phyloP scores from a whole-genome alignment of 1,284 basidiomycete species.

The Meripilus lineatus region DNA sequence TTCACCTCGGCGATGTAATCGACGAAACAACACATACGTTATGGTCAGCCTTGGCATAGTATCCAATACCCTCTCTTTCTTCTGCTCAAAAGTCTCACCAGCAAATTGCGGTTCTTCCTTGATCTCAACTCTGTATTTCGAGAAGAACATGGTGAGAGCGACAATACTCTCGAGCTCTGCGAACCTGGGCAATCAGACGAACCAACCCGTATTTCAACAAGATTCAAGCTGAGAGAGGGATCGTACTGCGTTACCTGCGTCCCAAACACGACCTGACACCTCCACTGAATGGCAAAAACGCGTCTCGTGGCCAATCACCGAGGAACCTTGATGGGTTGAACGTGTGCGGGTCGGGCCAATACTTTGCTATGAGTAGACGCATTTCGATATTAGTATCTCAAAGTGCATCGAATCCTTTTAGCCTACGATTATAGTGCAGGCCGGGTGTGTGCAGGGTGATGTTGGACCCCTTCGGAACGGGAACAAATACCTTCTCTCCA shows the following conservation, averaged over 20 bases:
- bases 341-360: slow-evolving; percentile 35
- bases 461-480: slow-evolving; percentile 41
- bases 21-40: slow-evolving; percentile 18
- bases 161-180: slow-evolving; percentile 23
- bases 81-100: slow-evolving; percentile 26
- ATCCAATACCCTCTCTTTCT: slow-evolving; percentile 22
- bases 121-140: slow-evolving; percentile 19
- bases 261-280: slow-evolving; percentile 37
- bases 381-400: too few species aligned
- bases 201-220: too few species aligned
- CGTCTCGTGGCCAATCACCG: slow-evolving; percentile 33
- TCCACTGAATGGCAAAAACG: slow-evolving; percentile 37
- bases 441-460: slow-evolving; percentile 38
- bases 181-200: slow-evolving; percentile 27
- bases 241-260: slow-evolving; percentile 24
- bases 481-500: slow-evolving; percentile 36
- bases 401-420: too few species aligned
- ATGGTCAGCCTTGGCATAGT: slow-evolving; percentile 17
- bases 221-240: background rate
- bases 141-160: slow-evolving; percentile 13
- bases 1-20: background rate
- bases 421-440: slow-evolving; percentile 41
- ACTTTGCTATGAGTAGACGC: slow-evolving; percentile 35
- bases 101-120: slow-evolving; percentile 27
- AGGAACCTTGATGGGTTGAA: slow-evolving; percentile 40